Evolutionary conservation across 2,329 filamentous ascomycete genomes (phyloP), one percentile per base, ranked within the genome.

Genomic region (Xylariales sp.): DNA sequence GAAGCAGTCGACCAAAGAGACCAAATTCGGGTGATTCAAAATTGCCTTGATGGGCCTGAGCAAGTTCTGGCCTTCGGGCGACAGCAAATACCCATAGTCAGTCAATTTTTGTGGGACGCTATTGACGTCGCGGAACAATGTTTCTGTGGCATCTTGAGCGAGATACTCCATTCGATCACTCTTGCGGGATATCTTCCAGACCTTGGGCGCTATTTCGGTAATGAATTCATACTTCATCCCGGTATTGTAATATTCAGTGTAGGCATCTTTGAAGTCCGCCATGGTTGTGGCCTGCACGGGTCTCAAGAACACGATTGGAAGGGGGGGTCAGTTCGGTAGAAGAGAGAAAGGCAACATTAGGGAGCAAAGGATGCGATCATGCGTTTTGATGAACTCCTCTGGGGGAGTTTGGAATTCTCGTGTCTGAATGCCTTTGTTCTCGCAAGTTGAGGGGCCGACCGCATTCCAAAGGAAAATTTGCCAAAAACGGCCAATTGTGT

Each of bases 1-100:
- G 55, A 83, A 75, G n/a, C 76, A 76, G 54, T 82, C 81, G 36
- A 79, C 75, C 48, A 85, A 69, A 3, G 79, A 83, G 64, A 87
- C 74, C 23, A 87, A 74, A 71, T 86, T 85, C 67, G 84, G 81
- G 69, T 86, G 84, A 69, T 84, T 83, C 64, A 86, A 76, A 34
- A 86, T 71, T 53, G 76, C 74, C 16, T 74, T 69, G 60, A 83
- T 65, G 6, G 75, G 57, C 46, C 69, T 39, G 32, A 78, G 67
- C 36, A 81, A 55, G 6, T 74, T 72, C 32, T 70, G 54, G 7
- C 63, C 62, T 23, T 74, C 65, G 3, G 73, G 67, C 9, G 68
- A 53, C 45, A 74, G 68, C 57, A 76, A 32, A 14, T 41, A 18
- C 10, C 63, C 64, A 9, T 64, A 69, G 10, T 43, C 10, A 1